A percentile compares a stretch with the other conserved stretches of the same genome.
phyloP scores from a whole-genome alignment of 202 grass and related monocot genomes.

The Hordeum pubiflorum region DNA sequence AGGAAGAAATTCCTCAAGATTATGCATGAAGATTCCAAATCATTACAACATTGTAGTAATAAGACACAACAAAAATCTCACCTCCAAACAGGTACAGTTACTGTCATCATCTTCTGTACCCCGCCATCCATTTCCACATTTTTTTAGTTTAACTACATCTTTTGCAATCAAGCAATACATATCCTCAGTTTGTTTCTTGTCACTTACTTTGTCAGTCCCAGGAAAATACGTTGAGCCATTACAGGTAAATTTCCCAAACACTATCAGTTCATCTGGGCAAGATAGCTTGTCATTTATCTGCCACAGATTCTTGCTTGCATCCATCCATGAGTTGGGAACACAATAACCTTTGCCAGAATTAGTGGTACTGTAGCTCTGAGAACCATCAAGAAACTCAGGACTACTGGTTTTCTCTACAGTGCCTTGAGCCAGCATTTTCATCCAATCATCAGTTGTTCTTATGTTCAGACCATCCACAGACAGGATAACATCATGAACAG shows the following conservation, averaged over 20 bases:
- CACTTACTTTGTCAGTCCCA: background rate
- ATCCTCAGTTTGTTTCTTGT: constrained; percentile 30
- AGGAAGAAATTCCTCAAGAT: constrained; percentile 7
- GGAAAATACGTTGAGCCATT: constrained; percentile 28
- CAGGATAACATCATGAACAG: constrained; percentile 67
- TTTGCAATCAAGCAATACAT: constrained; percentile 80
- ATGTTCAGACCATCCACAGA: constrained; percentile 70
- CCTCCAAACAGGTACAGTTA: constrained; percentile 60
- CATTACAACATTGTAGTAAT: background rate
- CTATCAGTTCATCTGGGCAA: constrained; percentile 53
- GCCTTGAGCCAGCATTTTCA: constrained; percentile 41
- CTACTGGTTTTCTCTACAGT: constrained; percentile 24
- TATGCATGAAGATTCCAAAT: constrained; percentile 8
- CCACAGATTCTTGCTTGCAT: constrained; percentile 61
- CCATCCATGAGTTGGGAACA: constrained; percentile 64
- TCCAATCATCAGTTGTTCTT: constrained; percentile 59
- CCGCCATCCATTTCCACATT: constrained; percentile 58
- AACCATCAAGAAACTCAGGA: constrained; percentile 24
- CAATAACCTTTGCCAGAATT: constrained; percentile 69
- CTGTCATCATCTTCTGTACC: constrained; percentile 27
- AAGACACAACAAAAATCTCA: constrained; percentile 28
- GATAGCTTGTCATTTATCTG: constrained; percentile 43
- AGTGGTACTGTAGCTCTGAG: constrained; percentile 26
- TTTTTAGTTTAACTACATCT: constrained; percentile 71
- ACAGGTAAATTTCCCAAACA: constrained; percentile 39